phyloP scores from a whole-genome alignment of 148 eudicot species.

The Cornus kousa region DNA sequence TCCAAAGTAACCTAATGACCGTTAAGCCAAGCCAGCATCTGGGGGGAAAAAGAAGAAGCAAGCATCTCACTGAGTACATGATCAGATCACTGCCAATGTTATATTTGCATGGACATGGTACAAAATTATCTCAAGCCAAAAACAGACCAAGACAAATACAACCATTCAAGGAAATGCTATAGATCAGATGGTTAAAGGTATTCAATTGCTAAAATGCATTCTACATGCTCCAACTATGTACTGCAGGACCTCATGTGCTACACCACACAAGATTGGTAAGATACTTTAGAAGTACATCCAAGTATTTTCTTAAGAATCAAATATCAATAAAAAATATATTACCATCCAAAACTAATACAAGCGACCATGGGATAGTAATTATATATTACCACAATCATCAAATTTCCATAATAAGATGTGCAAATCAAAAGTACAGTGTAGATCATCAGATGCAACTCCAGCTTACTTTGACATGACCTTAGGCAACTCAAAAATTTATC shows the following conservation, averaged over 20 bases:
- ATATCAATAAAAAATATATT: background rate
- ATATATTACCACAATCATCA: background rate
- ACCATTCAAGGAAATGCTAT: constrained; percentile 3
- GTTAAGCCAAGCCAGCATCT: background rate
- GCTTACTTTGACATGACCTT: background rate
- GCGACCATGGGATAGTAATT: background rate
- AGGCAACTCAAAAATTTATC: background rate
- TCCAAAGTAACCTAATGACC: background rate
- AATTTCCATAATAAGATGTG: background rate
- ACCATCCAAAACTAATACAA: background rate
- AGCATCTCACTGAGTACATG: background rate
- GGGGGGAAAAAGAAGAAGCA: too few species aligned
- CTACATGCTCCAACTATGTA: background rate
- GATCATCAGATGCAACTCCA: background rate
- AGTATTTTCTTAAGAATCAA: background rate
- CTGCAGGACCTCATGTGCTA: background rate
- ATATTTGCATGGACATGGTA: background rate
- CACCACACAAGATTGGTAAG: background rate
- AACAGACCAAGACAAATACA: background rate
- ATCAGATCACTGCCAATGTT: background rate
- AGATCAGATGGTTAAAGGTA: background rate
- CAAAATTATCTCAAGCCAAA: background rate
- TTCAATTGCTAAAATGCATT: background rate
- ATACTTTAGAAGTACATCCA: background rate
- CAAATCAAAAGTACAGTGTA: background rate